Evolutionary conservation across 2,329 filamentous ascomycete species (phyloP), one percentile per base, ranked within the genome.

Genomic region (Neocucurbitaria cava): DNA sequence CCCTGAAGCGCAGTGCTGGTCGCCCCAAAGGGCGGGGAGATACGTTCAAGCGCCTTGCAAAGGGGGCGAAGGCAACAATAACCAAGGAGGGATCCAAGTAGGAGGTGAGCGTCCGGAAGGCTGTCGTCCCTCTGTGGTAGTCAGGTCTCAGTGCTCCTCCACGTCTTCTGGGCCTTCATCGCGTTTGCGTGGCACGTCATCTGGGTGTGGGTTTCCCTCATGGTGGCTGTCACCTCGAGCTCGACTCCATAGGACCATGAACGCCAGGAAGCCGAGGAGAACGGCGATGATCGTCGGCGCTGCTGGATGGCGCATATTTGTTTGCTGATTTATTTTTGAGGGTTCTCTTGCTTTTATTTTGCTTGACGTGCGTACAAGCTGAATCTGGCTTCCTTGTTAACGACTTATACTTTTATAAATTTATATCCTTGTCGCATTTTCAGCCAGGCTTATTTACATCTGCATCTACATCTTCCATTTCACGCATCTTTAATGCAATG

Each of bases 121-220:
- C 21, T 11, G 5, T 2, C n/a, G 38, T 4, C 8, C 10, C 38
- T 24, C 10, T 5, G 3, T 11, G 21, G 10, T 15, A 24, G 20
- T 13, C n/a, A 23, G 20, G 3, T 3, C 11, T 24, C 11, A 40
- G 13, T 24, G 38, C n/a, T 40, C 36, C 17, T 23, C 20, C 4
- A 10, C 36, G 9, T 39, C 36, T 8, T 40, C 20, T 4, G 20
- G 20, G 20, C 5, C 41, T 24, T 43, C 50, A 21, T 52, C 33
- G 24, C 47, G 56, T 63, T 73, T 64, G 35, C 35, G 62, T 5
- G 69, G 70, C 42, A 74, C 33, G 45, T 73, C 69, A 31, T 68
- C 58, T 2, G 69, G 68, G 58, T 73, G 66, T 30, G 72, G 72
- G 48, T 75, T 74, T n/a, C 72, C 72, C 44, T 75, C 72, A 56